A percentile compares a stretch with the other conserved stretches of the same genome.
Conservation (phyloP, 192 early-diverging fungal species). For the Phycomyces nitens region DNA sequence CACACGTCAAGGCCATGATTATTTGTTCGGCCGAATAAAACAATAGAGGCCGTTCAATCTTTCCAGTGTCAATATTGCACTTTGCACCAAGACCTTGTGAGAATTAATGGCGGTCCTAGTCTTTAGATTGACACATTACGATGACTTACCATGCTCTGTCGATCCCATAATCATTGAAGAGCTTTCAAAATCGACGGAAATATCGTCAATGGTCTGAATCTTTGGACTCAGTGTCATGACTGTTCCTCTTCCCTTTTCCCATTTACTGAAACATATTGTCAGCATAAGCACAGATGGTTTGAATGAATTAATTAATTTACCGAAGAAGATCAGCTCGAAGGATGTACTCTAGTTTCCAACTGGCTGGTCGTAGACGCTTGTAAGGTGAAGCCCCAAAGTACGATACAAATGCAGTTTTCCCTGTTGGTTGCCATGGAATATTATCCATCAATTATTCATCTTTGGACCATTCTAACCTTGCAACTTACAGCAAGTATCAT, state of each 20-base stretch:
- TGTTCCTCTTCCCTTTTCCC: slow-evolving; percentile 48
- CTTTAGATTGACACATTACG: too few relatives aligned
- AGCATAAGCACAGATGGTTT: too few relatives aligned
- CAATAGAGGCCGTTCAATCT: slow-evolving; percentile 55
- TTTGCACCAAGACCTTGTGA: slow-evolving; percentile 48
- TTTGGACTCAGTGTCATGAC: slow-evolving; percentile 51
- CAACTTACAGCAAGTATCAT: slow-evolving; percentile 39
- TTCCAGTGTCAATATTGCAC: slow-evolving; percentile 56
- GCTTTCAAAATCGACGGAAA: slow-evolving; percentile 48
- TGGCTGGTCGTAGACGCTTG: slow-evolving; percentile 23
- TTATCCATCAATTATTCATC: too few relatives aligned
- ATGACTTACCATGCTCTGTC: slow-evolving; percentile 43
- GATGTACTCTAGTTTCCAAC: slow-evolving; percentile 43
- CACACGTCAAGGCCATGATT: slow-evolving; percentile 33
- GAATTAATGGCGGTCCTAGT: too few relatives aligned
- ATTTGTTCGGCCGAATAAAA: slow-evolving; percentile 42
- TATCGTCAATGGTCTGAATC: slow-evolving; percentile 47
- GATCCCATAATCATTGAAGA: slow-evolving; percentile 53
- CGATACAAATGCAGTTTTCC: slow-evolving; percentile 40
- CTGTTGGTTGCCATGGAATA: too few relatives aligned
- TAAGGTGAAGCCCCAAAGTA: slow-evolving; percentile 42
- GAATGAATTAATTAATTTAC: slow-evolving; percentile 13
- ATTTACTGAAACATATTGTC: slow-evolving; percentile 26
- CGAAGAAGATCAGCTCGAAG: slow-evolving; percentile 33
- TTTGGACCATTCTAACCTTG: too few relatives aligned